Evolutionary conservation across 2,329 filamentous ascomycete species (phyloP).

Genomic region (Arthroderma sp.): DNA sequence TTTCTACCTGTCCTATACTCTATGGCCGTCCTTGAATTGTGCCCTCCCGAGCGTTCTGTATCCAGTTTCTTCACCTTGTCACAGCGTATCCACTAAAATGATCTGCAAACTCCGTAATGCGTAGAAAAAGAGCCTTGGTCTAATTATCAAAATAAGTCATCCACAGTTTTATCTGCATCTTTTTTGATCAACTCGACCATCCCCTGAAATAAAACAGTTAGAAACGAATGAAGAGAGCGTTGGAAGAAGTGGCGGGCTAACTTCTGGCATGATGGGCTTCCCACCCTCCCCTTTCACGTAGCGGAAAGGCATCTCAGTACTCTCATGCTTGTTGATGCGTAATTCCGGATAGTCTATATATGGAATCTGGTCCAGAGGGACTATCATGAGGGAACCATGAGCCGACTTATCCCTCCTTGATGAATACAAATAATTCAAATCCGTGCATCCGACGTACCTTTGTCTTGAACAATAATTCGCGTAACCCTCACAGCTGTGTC

Average conservation of each 20-base stretch:
- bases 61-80: no score
- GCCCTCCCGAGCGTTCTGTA: no score
- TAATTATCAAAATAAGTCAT: conserved; percentile 56
- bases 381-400: conserved; percentile 31
- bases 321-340: conserved; percentile 79
- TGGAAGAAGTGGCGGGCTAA: conserved; percentile 31
- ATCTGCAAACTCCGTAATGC: no score
- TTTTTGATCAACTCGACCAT: conserved; percentile 91
- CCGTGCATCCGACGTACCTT: conserved; percentile 41
- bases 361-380: conserved; percentile 60
- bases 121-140: no score
- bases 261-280: conserved; percentile 80
- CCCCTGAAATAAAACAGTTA: conserved; percentile 42
- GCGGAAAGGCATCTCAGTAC: conserved; percentile 94
- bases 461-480: conserved; percentile 71
- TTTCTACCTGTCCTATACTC: no score
- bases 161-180: conserved; percentile 83
- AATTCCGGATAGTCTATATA: conserved; percentile 86
- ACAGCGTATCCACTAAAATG: no score
- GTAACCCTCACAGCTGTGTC: conserved; percentile 94
- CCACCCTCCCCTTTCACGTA: conserved; percentile 69
- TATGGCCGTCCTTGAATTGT: no score
- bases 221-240: conserved; percentile 2
- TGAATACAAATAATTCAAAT: background rate
- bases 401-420: background rate